Evolutionary conservation across 495 filamentous ascomycete genomes (phyloP).

Genomic region (Endocarpon pusillum): DNA sequence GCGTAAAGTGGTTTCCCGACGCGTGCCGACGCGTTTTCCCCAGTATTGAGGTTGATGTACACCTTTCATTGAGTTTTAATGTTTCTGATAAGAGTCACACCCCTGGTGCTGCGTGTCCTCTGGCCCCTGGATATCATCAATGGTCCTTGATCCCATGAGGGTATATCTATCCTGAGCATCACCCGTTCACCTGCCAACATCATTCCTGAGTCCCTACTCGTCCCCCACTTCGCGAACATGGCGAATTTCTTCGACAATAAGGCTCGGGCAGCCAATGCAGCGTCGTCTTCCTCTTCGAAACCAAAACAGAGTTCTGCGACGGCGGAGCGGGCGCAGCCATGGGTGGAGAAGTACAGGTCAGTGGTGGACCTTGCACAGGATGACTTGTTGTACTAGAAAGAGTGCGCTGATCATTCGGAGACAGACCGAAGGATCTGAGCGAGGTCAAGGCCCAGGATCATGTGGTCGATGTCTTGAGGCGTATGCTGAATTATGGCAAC

Average conservation of each 20-base stretch:
- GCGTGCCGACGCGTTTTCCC: no score
- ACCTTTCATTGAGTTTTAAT: no score
- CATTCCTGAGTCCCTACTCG: no score
- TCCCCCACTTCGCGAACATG: background rate
- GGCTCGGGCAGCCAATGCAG: constrained; percentile 64
- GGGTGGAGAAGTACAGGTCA: constrained; percentile 85
- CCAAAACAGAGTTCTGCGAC: constrained; percentile 35
- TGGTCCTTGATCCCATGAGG: no score
- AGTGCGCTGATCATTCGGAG: background rate
- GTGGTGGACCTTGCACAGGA: background rate
- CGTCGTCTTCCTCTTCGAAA: constrained; percentile 26
- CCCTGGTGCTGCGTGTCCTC: no score
- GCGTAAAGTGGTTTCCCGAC: no score
- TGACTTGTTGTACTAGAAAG: background rate
- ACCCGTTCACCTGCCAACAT: no score
- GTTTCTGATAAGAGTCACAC: no score
- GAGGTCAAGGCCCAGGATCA: constrained; percentile 98
- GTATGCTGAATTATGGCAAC: constrained; percentile 46
- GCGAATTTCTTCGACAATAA: constrained; percentile 90
- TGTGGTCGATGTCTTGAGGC: constrained; percentile 78
- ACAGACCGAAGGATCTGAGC: constrained; percentile 72
- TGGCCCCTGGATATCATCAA: no score
- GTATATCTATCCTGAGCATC: no score
- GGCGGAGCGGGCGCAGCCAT: constrained; percentile 57
- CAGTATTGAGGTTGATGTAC: no score